Conservation (phyloP, 1,284 basidiomycete genomes). For the Apiotrichum montevideense region DNA sequence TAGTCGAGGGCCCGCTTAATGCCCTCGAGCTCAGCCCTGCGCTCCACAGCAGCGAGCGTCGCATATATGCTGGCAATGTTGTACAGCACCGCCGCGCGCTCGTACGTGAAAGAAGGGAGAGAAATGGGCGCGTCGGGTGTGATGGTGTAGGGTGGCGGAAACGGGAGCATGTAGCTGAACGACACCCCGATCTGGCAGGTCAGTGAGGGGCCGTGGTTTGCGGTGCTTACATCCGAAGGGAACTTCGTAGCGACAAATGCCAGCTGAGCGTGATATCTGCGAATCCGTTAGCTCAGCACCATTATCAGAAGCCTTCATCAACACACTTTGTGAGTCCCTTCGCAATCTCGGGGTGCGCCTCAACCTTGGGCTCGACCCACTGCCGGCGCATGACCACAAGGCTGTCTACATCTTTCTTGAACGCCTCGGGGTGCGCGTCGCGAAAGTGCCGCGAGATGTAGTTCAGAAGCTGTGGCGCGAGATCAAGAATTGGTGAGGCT, state of each 20-base stretch:
- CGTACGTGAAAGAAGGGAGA: slow-evolving; percentile 68
- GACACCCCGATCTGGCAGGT: slow-evolving; percentile 62
- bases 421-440: slow-evolving; percentile 82
- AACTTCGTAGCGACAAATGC: slow-evolving; percentile 67
- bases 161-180: slow-evolving; percentile 69
- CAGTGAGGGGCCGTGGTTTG: slow-evolving; percentile 3
- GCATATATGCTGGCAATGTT: slow-evolving; percentile 79
- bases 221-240: slow-evolving; percentile 56
- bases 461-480: slow-evolving; percentile 57
- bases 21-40: slow-evolving; percentile 66
- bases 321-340: slow-evolving; percentile 47
- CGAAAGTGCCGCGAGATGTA: slow-evolving; percentile 65
- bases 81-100: slow-evolving; percentile 69
- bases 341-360: slow-evolving; percentile 48
- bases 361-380: slow-evolving; percentile 56
- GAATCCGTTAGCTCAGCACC: slow-evolving; percentile 35
- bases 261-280: slow-evolving; percentile 84
- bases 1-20: slow-evolving; percentile 63
- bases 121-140: slow-evolving; percentile 56
- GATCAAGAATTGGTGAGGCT: slow-evolving; percentile 54
- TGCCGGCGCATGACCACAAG: slow-evolving; percentile 67
- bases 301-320: no score
- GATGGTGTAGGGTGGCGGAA: slow-evolving; percentile 50
- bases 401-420: slow-evolving; percentile 66
- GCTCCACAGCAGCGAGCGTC: slow-evolving; percentile 45